phyloP scores from a whole-genome alignment of 1,284 basidiomycete genomes.

The Inonotus hispidus region DNA sequence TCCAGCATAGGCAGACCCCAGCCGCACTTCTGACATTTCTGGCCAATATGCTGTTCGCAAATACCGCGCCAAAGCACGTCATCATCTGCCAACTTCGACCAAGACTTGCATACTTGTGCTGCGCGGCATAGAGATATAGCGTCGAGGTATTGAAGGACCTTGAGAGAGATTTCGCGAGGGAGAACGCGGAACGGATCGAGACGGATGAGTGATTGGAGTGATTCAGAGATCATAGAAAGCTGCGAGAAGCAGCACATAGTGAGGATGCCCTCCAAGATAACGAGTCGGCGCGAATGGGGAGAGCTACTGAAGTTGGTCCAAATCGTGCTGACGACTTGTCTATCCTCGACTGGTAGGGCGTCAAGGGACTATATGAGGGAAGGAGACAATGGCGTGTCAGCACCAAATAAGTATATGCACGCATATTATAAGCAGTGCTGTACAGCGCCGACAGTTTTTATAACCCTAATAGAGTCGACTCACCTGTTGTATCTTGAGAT shows the following conservation, averaged over 20 bases:
- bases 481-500: constrained; percentile 89
- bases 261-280: constrained; percentile 94
- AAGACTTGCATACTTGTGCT: constrained; percentile 86
- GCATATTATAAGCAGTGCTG: background rate
- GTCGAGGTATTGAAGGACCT: constrained; percentile 89
- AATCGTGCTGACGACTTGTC: constrained; percentile 85
- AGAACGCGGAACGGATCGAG: constrained; percentile 93
- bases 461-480: constrained; percentile 24
- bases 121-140: constrained; percentile 94
- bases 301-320: constrained; percentile 98
- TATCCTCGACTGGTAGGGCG: constrained; percentile 82
- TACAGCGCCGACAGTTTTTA: background rate
- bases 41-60: constrained; percentile 98
- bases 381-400: background rate
- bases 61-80: constrained; percentile 95
- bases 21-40: constrained; percentile 95
- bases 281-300: constrained; percentile 81
- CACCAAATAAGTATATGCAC: background rate
- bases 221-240: constrained; percentile 93
- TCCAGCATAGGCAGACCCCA: constrained; percentile 96
- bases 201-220: constrained; percentile 87
- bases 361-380: constrained; percentile 73
- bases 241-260: constrained; percentile 99
- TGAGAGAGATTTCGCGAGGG: constrained; percentile 87
- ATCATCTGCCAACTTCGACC: constrained; percentile 92